Evolutionary conservation across 495 filamentous ascomycete genomes (phyloP).

Genomic region (Parathielavia hyrcaniae): DNA sequence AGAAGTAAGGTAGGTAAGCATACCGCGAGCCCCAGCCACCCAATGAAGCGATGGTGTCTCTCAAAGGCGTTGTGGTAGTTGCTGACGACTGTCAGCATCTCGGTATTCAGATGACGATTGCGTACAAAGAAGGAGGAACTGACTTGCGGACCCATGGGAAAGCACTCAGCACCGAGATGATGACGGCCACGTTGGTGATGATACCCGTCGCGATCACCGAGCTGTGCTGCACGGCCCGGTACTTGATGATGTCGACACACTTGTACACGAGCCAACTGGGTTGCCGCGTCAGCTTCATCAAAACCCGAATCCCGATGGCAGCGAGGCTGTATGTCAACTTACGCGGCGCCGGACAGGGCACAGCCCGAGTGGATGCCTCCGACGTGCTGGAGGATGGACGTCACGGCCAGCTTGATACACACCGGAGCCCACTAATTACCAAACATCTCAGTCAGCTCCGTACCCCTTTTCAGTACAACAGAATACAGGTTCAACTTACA

Average conservation of each 20-base stretch:
- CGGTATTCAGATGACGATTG: not conserved
- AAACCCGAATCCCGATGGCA: not conserved
- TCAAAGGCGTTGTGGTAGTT: conserved; percentile 40
- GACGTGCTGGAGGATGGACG: conserved; percentile 41
- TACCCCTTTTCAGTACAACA: not conserved
- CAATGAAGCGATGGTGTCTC: conserved; percentile 42
- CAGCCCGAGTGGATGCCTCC: conserved; percentile 44
- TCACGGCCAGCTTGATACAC: conserved; percentile 35
- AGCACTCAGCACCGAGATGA: conserved; percentile 41
- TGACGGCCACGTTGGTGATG: conserved; percentile 39
- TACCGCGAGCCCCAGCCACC: conserved; percentile 41
- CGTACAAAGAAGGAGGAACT: conserved; percentile 14
- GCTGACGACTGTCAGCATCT: conserved; percentile 15
- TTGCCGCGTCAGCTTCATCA: conserved; percentile 10
- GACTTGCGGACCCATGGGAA: conserved; percentile 46
- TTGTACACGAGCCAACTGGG: conserved; percentile 41
- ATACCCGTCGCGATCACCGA: conserved; percentile 39
- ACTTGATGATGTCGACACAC: conserved; percentile 38
- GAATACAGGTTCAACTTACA: conserved; percentile 24
- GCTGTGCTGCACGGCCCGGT: conserved; percentile 27
- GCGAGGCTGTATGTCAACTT: conserved; percentile 16
- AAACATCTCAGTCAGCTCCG: conserved; percentile 14
- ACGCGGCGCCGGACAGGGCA: conserved; percentile 40
- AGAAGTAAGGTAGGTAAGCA: conserved; percentile 13
- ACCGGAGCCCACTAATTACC: conserved; percentile 37